These are phyloP conservation scores for Alternaria viburni DNA, from an alignment of 2,329 filamentous ascomycete species.

Conservation along the genomic window DNA sequence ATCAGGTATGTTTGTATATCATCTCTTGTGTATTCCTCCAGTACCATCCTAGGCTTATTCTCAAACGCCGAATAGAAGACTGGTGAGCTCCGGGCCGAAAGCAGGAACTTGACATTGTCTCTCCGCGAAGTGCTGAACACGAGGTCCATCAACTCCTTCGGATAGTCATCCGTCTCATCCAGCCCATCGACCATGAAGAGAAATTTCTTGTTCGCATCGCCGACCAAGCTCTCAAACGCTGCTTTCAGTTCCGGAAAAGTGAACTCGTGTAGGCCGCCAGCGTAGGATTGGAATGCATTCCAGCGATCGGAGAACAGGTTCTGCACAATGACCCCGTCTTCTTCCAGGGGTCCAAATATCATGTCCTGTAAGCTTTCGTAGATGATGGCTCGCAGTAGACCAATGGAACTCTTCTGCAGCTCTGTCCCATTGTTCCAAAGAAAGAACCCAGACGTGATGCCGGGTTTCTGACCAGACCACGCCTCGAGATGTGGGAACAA, in stretches of 20 bases:
- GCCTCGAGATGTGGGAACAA: conserved; percentile 33
- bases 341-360: conserved; percentile 38
- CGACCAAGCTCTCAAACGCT: conserved; percentile 35
- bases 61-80: conserved; percentile 32
- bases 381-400: conserved; percentile 34
- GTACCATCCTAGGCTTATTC: conserved; percentile 24
- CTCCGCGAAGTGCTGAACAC: conserved; percentile 24
- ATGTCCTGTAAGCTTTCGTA: conserved; percentile 42
- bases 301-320: conserved; percentile 37
- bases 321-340: conserved; percentile 31
- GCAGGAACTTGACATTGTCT: conserved; percentile 41
- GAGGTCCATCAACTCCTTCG: conserved; percentile 28
- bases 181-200: conserved; percentile 42
- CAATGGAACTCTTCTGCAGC: conserved; percentile 33
- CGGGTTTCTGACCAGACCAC: conserved; percentile 36
- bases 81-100: conserved; percentile 34
- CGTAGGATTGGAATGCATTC: conserved; percentile 37
- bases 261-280: conserved; percentile 32
- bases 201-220: conserved; percentile 38
- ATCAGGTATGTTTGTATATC: conserved; percentile 29
- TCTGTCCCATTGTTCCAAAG: conserved; percentile 52
- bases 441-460: conserved; percentile 52
- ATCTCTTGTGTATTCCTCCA: conserved; percentile 28
- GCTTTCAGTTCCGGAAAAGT: conserved; percentile 27
- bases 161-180: conserved; percentile 36